Conservation (phyloP, 2,329 filamentous ascomycete genomes). For the Fusarium staphyleae region DNA sequence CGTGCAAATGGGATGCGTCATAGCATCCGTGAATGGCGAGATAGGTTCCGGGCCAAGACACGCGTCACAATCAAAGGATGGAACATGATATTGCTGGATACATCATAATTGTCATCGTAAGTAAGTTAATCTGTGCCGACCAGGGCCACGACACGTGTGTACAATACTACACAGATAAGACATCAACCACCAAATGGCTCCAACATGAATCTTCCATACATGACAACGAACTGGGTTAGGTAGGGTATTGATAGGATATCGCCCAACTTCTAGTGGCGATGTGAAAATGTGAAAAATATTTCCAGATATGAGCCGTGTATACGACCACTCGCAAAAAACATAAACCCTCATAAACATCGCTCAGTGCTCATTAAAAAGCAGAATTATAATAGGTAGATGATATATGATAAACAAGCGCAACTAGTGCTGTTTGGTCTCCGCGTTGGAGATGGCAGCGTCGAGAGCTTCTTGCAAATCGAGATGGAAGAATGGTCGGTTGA, state of each 20-base stretch:
- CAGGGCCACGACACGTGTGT: neutral
- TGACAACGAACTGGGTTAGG: constrained; percentile 18
- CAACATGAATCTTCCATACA: constrained; percentile 5
- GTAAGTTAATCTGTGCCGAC: neutral
- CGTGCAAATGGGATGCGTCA: no score
- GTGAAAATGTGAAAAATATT: constrained; percentile 4
- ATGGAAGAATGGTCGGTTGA: constrained; percentile 61
- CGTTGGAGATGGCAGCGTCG: constrained; percentile 52
- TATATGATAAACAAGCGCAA: neutral
- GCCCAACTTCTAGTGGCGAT: constrained; percentile 13
- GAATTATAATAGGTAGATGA: constrained; percentile 3
- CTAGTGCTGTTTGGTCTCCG: constrained; percentile 42
- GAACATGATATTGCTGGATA: neutral
- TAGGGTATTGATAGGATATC: constrained; percentile 27
- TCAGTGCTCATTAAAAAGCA: constrained; percentile 2
- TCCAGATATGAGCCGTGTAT: neutral
- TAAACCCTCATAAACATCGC: constrained; percentile 11
- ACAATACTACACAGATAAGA: constrained; percentile 1
- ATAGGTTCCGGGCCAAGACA: no score
- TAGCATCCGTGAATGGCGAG: no score
- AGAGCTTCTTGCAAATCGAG: constrained; percentile 59
- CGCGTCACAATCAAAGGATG: neutral
- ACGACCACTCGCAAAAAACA: neutral
- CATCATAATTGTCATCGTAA: constrained; percentile 9
- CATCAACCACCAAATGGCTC: neutral